Conservation (phyloP, 2,329 filamentous ascomycete species). For the Truncatella angustata region DNA sequence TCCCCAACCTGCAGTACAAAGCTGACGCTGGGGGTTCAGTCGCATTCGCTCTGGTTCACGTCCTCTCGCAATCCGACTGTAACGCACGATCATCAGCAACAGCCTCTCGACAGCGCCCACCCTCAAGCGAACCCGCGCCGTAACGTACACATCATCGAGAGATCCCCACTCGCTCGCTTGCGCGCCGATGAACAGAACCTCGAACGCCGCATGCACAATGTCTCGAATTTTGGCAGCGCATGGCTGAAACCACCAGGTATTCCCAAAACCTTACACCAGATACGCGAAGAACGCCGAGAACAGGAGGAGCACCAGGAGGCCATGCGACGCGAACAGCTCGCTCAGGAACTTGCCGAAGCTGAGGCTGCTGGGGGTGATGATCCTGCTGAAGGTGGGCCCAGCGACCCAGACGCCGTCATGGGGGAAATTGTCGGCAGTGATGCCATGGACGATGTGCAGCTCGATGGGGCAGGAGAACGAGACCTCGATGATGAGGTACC, state of each 20-base stretch:
- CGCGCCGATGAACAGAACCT: conserved; percentile 75
- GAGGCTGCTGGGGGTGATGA: conserved; percentile 44
- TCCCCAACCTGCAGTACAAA: no score
- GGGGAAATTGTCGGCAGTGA: conserved; percentile 42
- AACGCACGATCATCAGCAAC: conserved; percentile 29
- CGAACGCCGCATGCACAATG: conserved; percentile 73
- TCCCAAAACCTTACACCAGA: conserved; percentile 83
- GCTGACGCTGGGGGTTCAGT: conserved; percentile 41
- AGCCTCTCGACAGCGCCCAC: conserved; percentile 26
- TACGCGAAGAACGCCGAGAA: conserved; percentile 86
- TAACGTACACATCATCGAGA: conserved; percentile 37
- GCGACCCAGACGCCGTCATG: conserved; percentile 35
- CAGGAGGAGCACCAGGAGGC: conserved; percentile 80
- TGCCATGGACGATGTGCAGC: conserved; percentile 54
- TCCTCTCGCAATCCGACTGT: conserved; percentile 53
- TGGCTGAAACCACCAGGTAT: conserved; percentile 92
- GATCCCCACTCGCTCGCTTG: conserved; percentile 66
- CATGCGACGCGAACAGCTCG: conserved; percentile 66
- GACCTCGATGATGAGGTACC: conserved; percentile 76
- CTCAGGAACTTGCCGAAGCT: conserved; percentile 72
- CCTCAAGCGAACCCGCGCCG: conserved; percentile 27
- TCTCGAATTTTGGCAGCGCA: conserved; percentile 80
- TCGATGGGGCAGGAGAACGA: conserved; percentile 50
- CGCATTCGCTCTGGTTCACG: conserved; percentile 72
- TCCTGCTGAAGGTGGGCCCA: conserved; percentile 19